Evolutionary conservation across 345 rosid species (phyloP).

Genomic region (Murraya paniculata): DNA sequence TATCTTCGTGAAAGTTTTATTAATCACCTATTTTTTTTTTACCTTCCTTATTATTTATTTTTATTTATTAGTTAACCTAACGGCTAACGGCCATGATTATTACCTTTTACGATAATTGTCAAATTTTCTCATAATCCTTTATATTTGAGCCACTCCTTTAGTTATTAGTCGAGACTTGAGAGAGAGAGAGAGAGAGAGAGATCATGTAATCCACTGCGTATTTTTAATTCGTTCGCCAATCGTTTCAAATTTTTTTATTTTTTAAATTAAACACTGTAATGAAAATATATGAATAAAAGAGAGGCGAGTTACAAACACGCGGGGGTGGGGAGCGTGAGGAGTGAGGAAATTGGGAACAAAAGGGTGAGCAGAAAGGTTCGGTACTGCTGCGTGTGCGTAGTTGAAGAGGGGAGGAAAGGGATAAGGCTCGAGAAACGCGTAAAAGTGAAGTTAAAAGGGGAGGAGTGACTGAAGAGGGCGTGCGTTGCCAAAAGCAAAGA

Average conservation of each 20-base stretch:
- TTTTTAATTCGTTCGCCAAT: too few species aligned
- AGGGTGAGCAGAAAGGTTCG: constrained; percentile 20
- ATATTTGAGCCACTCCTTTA: too few species aligned
- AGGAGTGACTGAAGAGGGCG: constrained; percentile 41
- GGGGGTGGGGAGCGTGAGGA: background rate
- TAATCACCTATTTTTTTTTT: background rate
- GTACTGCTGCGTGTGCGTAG: background rate
- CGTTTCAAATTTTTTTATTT: too few species aligned
- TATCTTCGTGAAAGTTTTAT: background rate
- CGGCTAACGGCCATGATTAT: background rate
- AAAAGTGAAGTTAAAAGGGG: constrained; percentile 49
- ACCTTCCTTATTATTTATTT: background rate
- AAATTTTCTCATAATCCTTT: too few species aligned
- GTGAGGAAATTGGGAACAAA: background rate
- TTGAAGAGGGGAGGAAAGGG: background rate
- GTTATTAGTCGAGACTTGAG: too few species aligned
- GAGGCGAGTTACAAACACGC: background rate
- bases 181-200: too few species aligned
- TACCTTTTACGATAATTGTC: background rate
- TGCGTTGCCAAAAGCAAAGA: constrained; percentile 53
- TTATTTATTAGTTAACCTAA: background rate
- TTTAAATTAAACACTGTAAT: too few species aligned
- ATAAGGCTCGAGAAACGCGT: constrained; percentile 60
- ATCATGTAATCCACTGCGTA: too few species aligned
- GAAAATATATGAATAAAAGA: too few species aligned